Evolutionary conservation across 2,329 filamentous ascomycete genomes (phyloP).

Genomic region (Colletotrichum phormii): DNA sequence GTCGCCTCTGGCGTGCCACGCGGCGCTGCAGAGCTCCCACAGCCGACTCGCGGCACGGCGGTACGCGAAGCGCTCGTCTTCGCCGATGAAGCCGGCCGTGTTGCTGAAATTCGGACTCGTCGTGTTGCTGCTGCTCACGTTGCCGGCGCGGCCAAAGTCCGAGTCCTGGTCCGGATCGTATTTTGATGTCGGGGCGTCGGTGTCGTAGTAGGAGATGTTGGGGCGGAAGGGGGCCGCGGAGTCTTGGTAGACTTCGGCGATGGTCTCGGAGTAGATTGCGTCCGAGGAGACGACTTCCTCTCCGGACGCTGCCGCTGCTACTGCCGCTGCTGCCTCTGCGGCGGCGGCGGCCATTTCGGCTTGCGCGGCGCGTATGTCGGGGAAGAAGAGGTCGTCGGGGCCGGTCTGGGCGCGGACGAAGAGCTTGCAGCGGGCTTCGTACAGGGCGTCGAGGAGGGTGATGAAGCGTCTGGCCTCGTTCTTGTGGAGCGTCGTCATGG

Average conservation of each 20-base stretch:
- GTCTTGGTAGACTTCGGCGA: constrained; percentile 81
- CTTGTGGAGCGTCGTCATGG: constrained; percentile 76
- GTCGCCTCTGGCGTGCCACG: constrained; percentile 73
- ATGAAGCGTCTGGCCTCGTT: constrained; percentile 87
- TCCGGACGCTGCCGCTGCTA: neutral
- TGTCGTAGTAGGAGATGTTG: constrained; percentile 77
- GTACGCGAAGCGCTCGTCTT: constrained; percentile 86
- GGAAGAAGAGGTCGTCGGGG: constrained; percentile 84
- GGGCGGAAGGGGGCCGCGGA: constrained; percentile 81
- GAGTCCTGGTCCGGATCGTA: constrained; percentile 70
- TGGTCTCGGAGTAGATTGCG: constrained; percentile 57
- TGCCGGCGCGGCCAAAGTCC: constrained; percentile 58
- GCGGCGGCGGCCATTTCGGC: constrained; percentile 6
- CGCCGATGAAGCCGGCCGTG: constrained; percentile 77
- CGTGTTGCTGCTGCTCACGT: constrained; percentile 9
- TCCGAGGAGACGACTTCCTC: constrained; percentile 45
- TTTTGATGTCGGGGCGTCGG: constrained; percentile 54
- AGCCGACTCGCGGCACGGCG: constrained; percentile 81
- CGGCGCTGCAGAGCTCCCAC: constrained; percentile 82
- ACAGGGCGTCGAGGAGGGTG: constrained; percentile 82
- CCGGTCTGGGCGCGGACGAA: constrained; percentile 74
- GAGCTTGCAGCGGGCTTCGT: constrained; percentile 84
- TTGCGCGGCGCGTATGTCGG: constrained; percentile 56
- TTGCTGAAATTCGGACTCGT: constrained; percentile 73
- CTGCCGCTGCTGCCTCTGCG: constrained; percentile 1